Base-by-base conservation (phyloP, 73 alveolate species). In the Paramecium sonneborni region DNA sequence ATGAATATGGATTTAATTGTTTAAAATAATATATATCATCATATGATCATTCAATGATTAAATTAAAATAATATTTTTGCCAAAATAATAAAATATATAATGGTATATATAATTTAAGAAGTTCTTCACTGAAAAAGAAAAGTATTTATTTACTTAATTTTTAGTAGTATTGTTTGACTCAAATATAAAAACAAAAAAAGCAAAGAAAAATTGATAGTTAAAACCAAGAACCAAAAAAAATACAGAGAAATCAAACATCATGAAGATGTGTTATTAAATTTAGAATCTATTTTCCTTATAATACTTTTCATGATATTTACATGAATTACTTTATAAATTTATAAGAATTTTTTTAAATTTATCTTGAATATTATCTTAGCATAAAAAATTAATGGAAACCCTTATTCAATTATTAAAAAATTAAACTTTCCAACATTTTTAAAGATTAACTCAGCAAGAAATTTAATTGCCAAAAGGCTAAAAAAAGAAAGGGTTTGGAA, bases 401-500 rank as follows among this genome's bases (percentile, higher is more conserved):
- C 67, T 5, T 98, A 94, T 93, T 95, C 85, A 26, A 95, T 98
- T 0, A 85, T 94, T 20, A 98, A 97, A 92, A 95, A 94, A 76
- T 87, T 98, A 85, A 94, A 95, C 68, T 98, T 95, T 92, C 99
- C 99, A 21, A 92, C 97, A 32, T 97, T 98, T 89, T 96, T 95
- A 8, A 94, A 95, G 20, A 97, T 96, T 76, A 97, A 99, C 99
- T 93, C 97, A 3, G 98, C 98, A 56, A 57, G 99, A 98, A 92
- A 94, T 97, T 57, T 62, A 85, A 89, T 93, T 98, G 44, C 90
- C 97, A 26, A 93, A 94, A 85, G 97, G 98, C 21, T 67, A 97
- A 48, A 93, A 97, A 85, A 95, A 92, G 91, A 96, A 97, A 48
- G 99, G 99, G 3, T 76, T 97, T 72, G 99, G 98, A 84, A 98